A percentile compares a stretch with the other conserved stretches of the same genome.
These are phyloP conservation scores for Rhynchosporium agropyri DNA, from an alignment of 2,329 filamentous ascomycete genomes.

Conservation along the genomic window DNA sequence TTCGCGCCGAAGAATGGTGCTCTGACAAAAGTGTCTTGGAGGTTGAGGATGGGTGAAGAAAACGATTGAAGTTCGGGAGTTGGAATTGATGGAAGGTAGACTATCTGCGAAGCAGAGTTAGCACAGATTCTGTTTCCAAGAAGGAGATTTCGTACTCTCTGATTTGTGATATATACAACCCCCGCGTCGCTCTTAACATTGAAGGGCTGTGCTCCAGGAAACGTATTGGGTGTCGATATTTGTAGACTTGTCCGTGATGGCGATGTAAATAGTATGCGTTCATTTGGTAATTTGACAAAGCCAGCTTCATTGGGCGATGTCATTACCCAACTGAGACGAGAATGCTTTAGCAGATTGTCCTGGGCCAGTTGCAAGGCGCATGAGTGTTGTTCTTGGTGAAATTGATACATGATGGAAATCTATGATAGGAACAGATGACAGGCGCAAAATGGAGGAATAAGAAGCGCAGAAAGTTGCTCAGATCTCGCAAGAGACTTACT, in stretches of 20 bases:
- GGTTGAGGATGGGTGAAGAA: slow-evolving; percentile 82
- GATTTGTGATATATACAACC: slow-evolving; percentile 79
- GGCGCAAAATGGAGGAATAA: not conserved
- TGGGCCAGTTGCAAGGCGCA: slow-evolving; percentile 38
- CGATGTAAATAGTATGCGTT: slow-evolving; percentile 79
- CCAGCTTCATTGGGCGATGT: slow-evolving; percentile 68
- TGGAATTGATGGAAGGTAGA: slow-evolving; percentile 78
- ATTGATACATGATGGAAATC: slow-evolving; percentile 38
- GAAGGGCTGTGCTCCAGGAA: slow-evolving; percentile 64
- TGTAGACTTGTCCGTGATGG: slow-evolving; percentile 77
- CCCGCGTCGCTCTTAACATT: slow-evolving; percentile 75
- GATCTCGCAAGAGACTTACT: slow-evolving; percentile 45
- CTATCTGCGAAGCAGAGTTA: slow-evolving; percentile 58
- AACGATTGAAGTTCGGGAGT: slow-evolving; percentile 77
- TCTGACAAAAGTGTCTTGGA: slow-evolving; percentile 82
- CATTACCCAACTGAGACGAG: slow-evolving; percentile 80
- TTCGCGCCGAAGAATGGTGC: slow-evolving; percentile 93
- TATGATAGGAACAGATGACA: slow-evolving; percentile 9
- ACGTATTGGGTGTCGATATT: slow-evolving; percentile 64
- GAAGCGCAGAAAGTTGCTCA: slow-evolving; percentile 25
- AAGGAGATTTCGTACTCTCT: slow-evolving; percentile 64
- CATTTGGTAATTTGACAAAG: slow-evolving; percentile 83
- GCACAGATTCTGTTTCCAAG: slow-evolving; percentile 27
- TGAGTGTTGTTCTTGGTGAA: slow-evolving; percentile 40
- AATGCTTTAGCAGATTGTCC: slow-evolving; percentile 36